Percentiles rank a stretch among this genome's conserved stretches.
Evolutionary conservation across 352 stramenopile species (phyloP).

Genomic region (Pythium scleroteichum): DNA sequence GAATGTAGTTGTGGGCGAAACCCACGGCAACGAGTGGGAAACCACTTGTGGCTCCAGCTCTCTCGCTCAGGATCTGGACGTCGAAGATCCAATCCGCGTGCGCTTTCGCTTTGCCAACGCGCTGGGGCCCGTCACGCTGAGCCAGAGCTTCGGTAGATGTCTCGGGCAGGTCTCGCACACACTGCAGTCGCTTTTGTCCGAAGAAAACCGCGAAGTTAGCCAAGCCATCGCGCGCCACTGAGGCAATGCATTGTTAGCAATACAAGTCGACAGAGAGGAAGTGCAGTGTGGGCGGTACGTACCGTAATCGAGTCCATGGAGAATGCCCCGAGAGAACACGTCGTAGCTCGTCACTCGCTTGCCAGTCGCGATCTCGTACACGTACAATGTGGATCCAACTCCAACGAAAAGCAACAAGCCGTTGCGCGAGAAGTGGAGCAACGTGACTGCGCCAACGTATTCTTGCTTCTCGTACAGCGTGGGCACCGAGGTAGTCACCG

Average conservation of each 20-base stretch:
- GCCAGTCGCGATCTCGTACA: conserved; percentile 58
- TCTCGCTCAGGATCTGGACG: conserved; percentile 57
- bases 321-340: conserved; percentile 61
- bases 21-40: conserved; percentile 60
- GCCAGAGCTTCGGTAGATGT: conserved; percentile 24
- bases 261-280: background rate
- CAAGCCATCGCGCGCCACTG: conserved; percentile 10
- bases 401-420: conserved; percentile 76
- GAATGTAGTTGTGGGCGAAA: conserved; percentile 82
- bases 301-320: conserved; percentile 75
- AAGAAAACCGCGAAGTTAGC: conserved; percentile 60
- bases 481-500: background rate
- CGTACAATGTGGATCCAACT: conserved; percentile 60
- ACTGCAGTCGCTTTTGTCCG: conserved; percentile 76
- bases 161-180: conserved; percentile 53
- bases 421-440: conserved; percentile 70
- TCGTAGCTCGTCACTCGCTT: conserved; percentile 44
- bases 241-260: background rate
- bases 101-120: conserved; percentile 52
- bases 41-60: background rate
- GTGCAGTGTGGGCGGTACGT: background rate
- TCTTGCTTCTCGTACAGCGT: conserved; percentile 53
- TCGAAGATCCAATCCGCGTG: conserved; percentile 88
- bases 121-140: conserved; percentile 20
- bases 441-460: conserved; percentile 83